These are phyloP conservation scores for Apiotrichum veenhuisii DNA, from an alignment of 1,284 basidiomycete genomes.

Conservation along the genomic window DNA sequence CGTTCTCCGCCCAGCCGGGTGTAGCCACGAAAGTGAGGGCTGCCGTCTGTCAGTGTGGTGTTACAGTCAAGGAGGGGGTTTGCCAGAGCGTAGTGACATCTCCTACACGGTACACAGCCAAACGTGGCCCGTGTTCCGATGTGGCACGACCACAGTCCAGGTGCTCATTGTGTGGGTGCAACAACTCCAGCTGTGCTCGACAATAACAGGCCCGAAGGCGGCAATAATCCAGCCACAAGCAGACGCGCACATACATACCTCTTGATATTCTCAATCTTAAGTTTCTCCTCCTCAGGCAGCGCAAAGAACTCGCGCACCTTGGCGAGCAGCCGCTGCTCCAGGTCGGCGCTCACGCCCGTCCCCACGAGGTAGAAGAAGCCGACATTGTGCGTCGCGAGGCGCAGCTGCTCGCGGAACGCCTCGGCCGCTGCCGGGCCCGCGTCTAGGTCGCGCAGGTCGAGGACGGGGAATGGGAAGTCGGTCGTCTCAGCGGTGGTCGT, in stretches of 20 bases:
- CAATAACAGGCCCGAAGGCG: too few species aligned
- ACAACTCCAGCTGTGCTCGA: too few species aligned
- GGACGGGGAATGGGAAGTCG: slow-evolving; percentile 16
- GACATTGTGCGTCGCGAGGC: slow-evolving; percentile 16
- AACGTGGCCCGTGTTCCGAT: too few species aligned
- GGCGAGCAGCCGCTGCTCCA: slow-evolving; percentile 25
- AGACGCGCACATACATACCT: too few species aligned
- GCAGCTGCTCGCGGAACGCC: slow-evolving; percentile 10
- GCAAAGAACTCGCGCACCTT: slow-evolving; percentile 33
- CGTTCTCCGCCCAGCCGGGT: slow-evolving; percentile 18
- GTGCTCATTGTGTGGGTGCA: too few species aligned
- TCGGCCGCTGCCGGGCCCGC: slow-evolving; percentile 1
- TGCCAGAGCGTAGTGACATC: too few species aligned
- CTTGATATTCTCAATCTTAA: slow-evolving; percentile 32
- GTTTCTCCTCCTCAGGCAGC: slow-evolving; percentile 29
- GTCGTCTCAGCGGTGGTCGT: too few species aligned
- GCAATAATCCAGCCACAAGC: too few species aligned
- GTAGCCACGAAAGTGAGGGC: slow-evolving; percentile 19
- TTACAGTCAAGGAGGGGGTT: too few species aligned
- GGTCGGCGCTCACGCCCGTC: slow-evolving; percentile 27
- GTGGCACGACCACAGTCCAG: too few species aligned
- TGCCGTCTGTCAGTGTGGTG: slow-evolving; percentile 1
- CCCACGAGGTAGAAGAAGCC: slow-evolving; percentile 42
- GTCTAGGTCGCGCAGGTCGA: slow-evolving; percentile 18
- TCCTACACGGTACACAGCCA: too few species aligned